A percentile compares a stretch with the other conserved stretches of the same genome.
Conservation (phyloP, 140 eudicot genomes). For the Eryngium alpinum region DNA sequence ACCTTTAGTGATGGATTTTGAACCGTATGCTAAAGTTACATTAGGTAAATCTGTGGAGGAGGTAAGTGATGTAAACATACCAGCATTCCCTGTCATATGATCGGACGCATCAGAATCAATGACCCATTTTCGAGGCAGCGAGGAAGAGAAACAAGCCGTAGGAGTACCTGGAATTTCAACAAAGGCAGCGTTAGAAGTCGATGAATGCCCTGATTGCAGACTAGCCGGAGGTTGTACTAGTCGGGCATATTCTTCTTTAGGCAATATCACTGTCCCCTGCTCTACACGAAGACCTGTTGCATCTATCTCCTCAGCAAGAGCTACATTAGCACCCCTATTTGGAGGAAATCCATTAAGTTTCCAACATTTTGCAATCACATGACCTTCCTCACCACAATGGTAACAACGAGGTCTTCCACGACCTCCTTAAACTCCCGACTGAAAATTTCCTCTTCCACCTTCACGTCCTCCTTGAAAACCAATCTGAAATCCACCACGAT, state of each 20-base stretch:
- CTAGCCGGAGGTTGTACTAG: no score
- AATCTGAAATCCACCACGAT: neutral
- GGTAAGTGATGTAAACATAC: neutral
- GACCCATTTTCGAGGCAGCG: neutral
- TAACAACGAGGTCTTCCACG: no score
- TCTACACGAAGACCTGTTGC: neutral
- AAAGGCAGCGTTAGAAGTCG: neutral
- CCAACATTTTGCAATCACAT: neutral
- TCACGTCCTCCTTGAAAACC: neutral
- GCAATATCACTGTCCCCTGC: neutral
- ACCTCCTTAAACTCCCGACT: no score
- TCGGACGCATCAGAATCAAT: slow-evolving; percentile 3
- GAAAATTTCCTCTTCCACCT: neutral
- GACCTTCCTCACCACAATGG: neutral
- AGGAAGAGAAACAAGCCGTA: neutral
- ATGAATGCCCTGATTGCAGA: neutral
- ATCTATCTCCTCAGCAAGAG: neutral
- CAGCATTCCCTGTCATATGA: neutral
- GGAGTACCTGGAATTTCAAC: neutral
- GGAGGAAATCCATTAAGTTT: no score
- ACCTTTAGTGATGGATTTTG: neutral
- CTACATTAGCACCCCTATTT: neutral
- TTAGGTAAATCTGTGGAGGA: neutral
- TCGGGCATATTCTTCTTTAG: neutral
- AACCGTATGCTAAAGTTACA: neutral